These are phyloP conservation scores for Carex scoparia DNA, from an alignment of 176 grass and related monocot species.

Conservation along the genomic window DNA sequence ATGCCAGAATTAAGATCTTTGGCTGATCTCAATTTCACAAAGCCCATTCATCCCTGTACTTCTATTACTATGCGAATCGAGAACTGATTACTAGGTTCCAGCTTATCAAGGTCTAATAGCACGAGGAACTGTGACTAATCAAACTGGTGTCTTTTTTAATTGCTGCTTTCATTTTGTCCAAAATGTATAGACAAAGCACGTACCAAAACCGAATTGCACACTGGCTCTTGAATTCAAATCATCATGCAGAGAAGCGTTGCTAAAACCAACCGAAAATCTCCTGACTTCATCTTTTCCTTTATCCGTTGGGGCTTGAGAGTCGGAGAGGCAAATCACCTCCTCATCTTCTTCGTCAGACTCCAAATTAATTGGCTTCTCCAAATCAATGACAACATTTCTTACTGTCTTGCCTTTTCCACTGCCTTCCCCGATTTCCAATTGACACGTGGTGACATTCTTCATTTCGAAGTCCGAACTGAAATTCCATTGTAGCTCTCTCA, in stretches of 20 bases:
- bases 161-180: background rate
- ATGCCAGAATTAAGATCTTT: background rate
- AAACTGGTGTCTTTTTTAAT: background rate
- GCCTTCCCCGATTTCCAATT: conserved; percentile 12
- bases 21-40: background rate
- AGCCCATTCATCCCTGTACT: background rate
- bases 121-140: background rate
- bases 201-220: conserved; percentile 17
- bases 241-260: conserved; percentile 2
- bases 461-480: background rate
- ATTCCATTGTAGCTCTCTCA: conserved; percentile 19
- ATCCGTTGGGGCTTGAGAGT: background rate
- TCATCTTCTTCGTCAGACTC: conserved; percentile 17
- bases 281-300: conserved; percentile 1
- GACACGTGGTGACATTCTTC: background rate
- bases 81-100: background rate
- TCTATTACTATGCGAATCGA: background rate
- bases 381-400: background rate
- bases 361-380: conserved; percentile 25
- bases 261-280: conserved; percentile 2
- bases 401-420: conserved; percentile 7
- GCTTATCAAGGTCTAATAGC: background rate
- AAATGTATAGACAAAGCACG: conserved; percentile 8
- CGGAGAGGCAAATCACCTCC: background rate
- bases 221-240: conserved; percentile 2